Percentiles rank a stretch among this genome's conserved stretches.
Conservation (phyloP, 345 rosid genomes). For the Citrus australasica region DNA sequence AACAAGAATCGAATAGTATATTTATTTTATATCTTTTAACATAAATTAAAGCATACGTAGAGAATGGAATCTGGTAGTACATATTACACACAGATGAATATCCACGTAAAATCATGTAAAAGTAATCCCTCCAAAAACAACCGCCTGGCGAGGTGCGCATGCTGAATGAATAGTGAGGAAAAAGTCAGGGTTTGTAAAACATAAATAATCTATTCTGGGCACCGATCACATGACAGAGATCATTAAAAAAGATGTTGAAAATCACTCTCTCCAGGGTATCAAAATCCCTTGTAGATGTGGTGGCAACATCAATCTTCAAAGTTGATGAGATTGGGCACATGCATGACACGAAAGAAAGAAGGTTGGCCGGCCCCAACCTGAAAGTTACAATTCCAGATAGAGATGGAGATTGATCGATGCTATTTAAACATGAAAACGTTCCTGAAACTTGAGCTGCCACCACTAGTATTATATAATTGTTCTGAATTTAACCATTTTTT, state of each 20-base stretch:
- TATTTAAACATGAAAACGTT: slow-evolving; percentile 1
- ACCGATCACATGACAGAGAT: neutral
- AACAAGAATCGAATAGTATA: too few species aligned
- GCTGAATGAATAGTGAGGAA: neutral
- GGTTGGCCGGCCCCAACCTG: slow-evolving; percentile 18
- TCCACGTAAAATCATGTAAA: neutral
- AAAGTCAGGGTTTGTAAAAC: neutral
- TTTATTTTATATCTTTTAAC: too few species aligned
- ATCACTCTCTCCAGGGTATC: slow-evolving; percentile 1
- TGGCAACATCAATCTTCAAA: slow-evolving; percentile 11
- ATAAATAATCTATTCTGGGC: neutral
- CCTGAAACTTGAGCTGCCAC: slow-evolving; percentile 6
- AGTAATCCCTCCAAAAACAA: neutral
- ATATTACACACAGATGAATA: neutral
- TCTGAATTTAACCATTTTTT: neutral
- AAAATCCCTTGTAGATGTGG: neutral
- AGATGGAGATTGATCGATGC: slow-evolving; percentile 4
- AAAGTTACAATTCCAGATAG: slow-evolving; percentile 14
- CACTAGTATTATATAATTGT: neutral
- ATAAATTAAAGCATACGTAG: neutral
- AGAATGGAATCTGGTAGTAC: neutral
- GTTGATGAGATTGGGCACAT: slow-evolving; percentile 13
- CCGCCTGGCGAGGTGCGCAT: neutral
- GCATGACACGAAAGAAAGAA: neutral
- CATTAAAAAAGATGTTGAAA: neutral